Evolutionary conservation across 345 rosid species (phyloP).

Genomic region (Eucalyptus curtisii): DNA sequence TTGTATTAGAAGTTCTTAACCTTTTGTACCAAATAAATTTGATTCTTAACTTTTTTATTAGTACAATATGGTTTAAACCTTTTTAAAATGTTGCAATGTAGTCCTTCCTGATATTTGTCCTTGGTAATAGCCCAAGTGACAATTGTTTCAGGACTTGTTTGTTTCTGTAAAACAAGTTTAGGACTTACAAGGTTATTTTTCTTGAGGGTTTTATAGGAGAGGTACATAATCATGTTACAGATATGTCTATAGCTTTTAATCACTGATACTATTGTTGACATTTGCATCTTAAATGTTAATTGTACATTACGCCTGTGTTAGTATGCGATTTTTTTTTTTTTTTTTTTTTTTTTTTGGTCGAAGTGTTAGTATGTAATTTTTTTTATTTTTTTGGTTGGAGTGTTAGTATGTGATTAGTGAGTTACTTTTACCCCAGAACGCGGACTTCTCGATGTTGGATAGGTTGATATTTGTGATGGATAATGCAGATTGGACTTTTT

Average conservation of each 20-base stretch:
- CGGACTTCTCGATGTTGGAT: not conserved
- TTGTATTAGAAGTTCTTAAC: not conserved
- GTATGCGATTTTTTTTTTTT: not conserved
- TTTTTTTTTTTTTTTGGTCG: too few species aligned
- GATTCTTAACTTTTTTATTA: not conserved
- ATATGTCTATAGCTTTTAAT: not conserved
- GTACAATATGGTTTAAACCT: not conserved
- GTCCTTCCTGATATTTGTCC: not conserved
- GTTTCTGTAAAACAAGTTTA: not conserved
- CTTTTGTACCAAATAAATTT: not conserved
- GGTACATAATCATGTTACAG: not conserved
- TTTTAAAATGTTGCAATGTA: not conserved
- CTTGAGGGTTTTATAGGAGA: not conserved
- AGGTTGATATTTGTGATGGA: not conserved
- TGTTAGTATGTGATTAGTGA: not conserved
- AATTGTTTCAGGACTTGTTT: not conserved
- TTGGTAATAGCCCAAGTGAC: not conserved
- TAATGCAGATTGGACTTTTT: not conserved
- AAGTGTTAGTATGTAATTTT: too few species aligned
- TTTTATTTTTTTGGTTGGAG: not conserved
- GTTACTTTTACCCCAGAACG: not conserved
- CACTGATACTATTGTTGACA: not conserved
- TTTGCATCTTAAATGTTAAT: not conserved
- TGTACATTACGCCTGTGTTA: not conserved
- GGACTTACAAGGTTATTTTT: not conserved